A percentile compares a stretch with the other conserved stretches of the same genome.
phyloP scores from a whole-genome alignment of 345 rosid genomes.

The Eucalyptus fibrosa region DNA sequence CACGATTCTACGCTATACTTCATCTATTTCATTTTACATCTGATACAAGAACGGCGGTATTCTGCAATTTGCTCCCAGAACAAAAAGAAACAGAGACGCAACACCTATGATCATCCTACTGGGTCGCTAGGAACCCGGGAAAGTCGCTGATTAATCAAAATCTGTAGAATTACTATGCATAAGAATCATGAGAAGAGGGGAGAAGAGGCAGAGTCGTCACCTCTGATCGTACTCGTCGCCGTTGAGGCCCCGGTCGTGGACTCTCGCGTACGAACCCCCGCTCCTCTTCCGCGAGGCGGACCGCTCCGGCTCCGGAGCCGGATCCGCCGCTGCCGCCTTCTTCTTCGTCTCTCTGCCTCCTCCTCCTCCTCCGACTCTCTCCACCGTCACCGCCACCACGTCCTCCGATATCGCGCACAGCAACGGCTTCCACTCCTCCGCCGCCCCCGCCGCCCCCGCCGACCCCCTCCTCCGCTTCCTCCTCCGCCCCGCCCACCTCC shows the following conservation, averaged over 20 bases:
- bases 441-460: not conserved
- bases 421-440: conserved; percentile 54
- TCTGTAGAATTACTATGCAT: not conserved
- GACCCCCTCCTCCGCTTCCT: not conserved
- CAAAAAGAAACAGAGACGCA: not conserved
- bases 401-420: conserved; percentile 50
- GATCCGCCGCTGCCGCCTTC: not conserved
- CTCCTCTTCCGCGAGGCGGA: not conserved
- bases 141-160: not conserved
- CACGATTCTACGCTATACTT: not conserved
- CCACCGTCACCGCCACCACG: conserved; percentile 1
- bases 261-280: not conserved
- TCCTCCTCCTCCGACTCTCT: not conserved
- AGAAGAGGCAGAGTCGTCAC: not conserved
- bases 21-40: not conserved
- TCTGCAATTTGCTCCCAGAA: not conserved
- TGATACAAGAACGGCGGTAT: not conserved
- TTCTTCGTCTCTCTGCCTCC: not conserved
- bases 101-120: not conserved
- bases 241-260: conserved; percentile 4
- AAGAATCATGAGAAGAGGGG: not conserved
- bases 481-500: conserved; percentile 12
- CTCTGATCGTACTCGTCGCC: not conserved
- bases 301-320: conserved; percentile 10
- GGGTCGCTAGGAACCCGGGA: not conserved